Evolutionary conservation across 805 yeast species (phyloP).

Genomic region (Ogataea neopini): DNA sequence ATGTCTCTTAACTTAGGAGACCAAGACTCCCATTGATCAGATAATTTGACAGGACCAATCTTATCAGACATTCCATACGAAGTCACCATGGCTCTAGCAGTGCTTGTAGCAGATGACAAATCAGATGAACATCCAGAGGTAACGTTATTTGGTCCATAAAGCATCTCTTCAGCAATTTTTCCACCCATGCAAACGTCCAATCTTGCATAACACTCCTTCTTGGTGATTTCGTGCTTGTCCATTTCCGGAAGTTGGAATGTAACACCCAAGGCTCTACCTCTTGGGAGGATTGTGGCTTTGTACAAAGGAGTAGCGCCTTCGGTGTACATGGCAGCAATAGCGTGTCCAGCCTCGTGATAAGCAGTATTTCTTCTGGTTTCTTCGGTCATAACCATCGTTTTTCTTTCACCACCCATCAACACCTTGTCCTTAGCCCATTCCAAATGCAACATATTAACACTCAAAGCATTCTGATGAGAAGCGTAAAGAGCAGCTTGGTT

Average conservation of each 20-base stretch:
- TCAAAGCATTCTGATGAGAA: conserved; percentile 84
- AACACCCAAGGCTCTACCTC: conserved; percentile 95
- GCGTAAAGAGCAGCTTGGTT: conserved; percentile 99
- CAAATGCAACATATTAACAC: conserved; percentile 87
- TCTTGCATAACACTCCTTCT: conserved; percentile 84
- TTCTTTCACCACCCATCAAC: conserved; percentile 96
- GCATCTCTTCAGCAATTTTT: conserved; percentile 91
- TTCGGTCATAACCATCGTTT: conserved; percentile 96
- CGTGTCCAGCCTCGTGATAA: conserved; percentile 99
- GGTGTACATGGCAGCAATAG: conserved; percentile 94
- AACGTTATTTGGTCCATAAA: conserved; percentile 88
- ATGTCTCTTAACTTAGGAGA: conserved; percentile 81
- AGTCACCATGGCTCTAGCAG: conserved; percentile 96
- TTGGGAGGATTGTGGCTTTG: conserved; percentile 94
- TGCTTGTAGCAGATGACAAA: conserved; percentile 82
- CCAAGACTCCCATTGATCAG: conserved; percentile 95
- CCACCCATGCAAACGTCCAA: conserved; percentile 99
- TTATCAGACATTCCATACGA: conserved; percentile 94
- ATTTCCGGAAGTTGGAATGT: conserved; percentile 97
- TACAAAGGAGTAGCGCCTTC: conserved; percentile 93
- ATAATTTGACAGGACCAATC: conserved; percentile 87
- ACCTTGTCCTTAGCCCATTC: conserved; percentile 99
- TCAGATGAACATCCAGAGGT: conserved; percentile 96
- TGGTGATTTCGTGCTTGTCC: conserved; percentile 95
- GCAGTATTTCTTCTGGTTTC: conserved; percentile 93